Percentiles rank a stretch among this genome's conserved stretches.
Conservation (phyloP, 1,139 yeast genomes). For the Meyerozyma sp. region DNA sequence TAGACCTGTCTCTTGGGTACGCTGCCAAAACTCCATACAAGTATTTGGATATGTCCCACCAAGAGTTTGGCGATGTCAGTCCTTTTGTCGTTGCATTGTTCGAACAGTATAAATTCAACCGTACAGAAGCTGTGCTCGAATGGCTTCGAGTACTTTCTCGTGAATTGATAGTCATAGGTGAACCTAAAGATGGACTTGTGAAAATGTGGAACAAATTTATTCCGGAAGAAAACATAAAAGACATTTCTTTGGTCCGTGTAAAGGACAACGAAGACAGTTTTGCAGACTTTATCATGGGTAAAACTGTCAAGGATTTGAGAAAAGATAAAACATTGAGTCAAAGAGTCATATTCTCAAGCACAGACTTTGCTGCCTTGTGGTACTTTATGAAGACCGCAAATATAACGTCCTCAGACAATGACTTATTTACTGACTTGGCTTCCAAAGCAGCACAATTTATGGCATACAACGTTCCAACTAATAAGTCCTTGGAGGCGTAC, state of each 20-base stretch:
- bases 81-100: conserved; percentile 61
- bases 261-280: conserved; percentile 3
- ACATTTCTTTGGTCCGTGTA: conserved; percentile 2
- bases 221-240: conserved; percentile 10
- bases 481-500: conserved; percentile 10
- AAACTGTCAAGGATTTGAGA: conserved; percentile 16
- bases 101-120: conserved; percentile 67
- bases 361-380: conserved; percentile 40
- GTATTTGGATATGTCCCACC: conserved; percentile 63
- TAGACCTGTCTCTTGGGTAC: conserved; percentile 1
- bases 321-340: conserved; percentile 6
- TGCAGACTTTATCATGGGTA: conserved; percentile 15
- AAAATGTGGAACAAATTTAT: conserved; percentile 18
- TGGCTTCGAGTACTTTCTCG: conserved; percentile 52
- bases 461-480: conserved; percentile 10
- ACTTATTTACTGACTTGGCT: conserved; percentile 16
- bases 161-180: conserved; percentile 50
- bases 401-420: conserved; percentile 11
- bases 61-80: conserved; percentile 40
- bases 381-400: conserved; percentile 15
- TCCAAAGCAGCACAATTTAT: conserved; percentile 41
- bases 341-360: conserved; percentile 33
- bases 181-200: conserved; percentile 31
- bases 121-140: conserved; percentile 21
- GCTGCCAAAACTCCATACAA: conserved; percentile 73